Evolutionary conservation across 2,329 filamentous ascomycete genomes (phyloP).

Genomic region (Aspergillus alliaceus): DNA sequence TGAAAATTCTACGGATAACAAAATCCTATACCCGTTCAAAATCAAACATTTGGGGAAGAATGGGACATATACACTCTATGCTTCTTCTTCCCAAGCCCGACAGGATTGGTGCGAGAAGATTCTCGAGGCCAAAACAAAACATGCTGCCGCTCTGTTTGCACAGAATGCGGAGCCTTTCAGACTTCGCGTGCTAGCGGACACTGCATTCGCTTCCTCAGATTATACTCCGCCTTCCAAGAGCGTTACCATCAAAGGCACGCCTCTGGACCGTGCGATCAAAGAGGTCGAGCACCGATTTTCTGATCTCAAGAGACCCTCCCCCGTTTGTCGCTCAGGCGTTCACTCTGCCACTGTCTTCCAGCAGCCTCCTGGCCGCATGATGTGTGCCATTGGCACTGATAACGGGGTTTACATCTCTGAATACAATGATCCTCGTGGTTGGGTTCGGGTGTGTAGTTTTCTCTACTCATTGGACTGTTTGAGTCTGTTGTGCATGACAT

Average conservation of each 20-base stretch:
- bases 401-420: constrained; percentile 91
- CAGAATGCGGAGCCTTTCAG: constrained; percentile 97
- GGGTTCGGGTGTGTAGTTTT: constrained; percentile 69
- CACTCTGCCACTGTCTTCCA: constrained; percentile 93
- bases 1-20: constrained; percentile 67
- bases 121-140: constrained; percentile 88
- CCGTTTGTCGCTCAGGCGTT: constrained; percentile 81
- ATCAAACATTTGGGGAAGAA: constrained; percentile 89
- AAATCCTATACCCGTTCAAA: constrained; percentile 88
- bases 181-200: constrained; percentile 86
- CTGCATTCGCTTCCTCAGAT: constrained; percentile 64
- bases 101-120: constrained; percentile 93
- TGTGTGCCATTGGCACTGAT: constrained; percentile 94
- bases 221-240: constrained; percentile 60
- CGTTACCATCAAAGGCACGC: constrained; percentile 84
- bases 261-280: constrained; percentile 83
- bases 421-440: constrained; percentile 83
- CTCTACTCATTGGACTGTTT: not conserved
- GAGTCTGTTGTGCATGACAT: not conserved
- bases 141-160: constrained; percentile 81
- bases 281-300: constrained; percentile 78
- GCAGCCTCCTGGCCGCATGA: constrained; percentile 74
- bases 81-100: constrained; percentile 70
- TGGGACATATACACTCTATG: constrained; percentile 89
- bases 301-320: constrained; percentile 64